These are phyloP conservation scores for Pichia inconspicua DNA, from an alignment of 1,139 yeast species.

Conservation along the genomic window DNA sequence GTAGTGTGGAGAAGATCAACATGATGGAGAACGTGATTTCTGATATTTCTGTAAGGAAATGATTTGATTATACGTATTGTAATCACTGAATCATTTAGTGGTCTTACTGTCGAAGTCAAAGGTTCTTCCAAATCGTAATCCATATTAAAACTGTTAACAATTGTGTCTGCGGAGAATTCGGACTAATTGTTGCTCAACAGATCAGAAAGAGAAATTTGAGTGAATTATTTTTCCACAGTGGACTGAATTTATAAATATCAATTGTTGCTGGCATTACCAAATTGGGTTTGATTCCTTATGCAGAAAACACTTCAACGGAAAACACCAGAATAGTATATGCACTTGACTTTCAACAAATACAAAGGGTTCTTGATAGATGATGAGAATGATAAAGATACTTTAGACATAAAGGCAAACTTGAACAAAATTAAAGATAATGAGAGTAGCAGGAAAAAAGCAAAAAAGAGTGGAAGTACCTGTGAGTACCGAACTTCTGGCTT, in stretches of 20 bases:
- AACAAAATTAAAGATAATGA: neutral
- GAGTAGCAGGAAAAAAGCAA: neutral
- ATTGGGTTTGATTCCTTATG: neutral
- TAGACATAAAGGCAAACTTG: neutral
- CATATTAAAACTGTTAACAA: neutral
- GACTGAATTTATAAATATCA: too few relatives aligned
- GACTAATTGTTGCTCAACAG: neutral
- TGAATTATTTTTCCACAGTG: neutral
- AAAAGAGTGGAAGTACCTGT: neutral
- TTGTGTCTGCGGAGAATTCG: neutral
- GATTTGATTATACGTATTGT: constrained; percentile 86
- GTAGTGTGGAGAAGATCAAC: constrained; percentile 68
- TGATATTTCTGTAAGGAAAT: constrained; percentile 86
- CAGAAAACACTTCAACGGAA: too few relatives aligned
- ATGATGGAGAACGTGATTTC: constrained; percentile 65
- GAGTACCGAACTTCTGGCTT: neutral
- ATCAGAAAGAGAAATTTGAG: neutral
- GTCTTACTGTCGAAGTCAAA: constrained; percentile 59
- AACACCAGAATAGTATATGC: neutral
- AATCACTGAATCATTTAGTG: constrained; percentile 60
- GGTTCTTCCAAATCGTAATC: constrained; percentile 43
- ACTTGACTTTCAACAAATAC: constrained; percentile 5
- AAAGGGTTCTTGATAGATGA: constrained; percentile 8
- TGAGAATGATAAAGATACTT: neutral
- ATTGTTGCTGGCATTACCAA: too few relatives aligned